These are phyloP conservation scores for Populus hybrid DNA, from an alignment of 441 rosid species.

Conservation along the genomic window DNA sequence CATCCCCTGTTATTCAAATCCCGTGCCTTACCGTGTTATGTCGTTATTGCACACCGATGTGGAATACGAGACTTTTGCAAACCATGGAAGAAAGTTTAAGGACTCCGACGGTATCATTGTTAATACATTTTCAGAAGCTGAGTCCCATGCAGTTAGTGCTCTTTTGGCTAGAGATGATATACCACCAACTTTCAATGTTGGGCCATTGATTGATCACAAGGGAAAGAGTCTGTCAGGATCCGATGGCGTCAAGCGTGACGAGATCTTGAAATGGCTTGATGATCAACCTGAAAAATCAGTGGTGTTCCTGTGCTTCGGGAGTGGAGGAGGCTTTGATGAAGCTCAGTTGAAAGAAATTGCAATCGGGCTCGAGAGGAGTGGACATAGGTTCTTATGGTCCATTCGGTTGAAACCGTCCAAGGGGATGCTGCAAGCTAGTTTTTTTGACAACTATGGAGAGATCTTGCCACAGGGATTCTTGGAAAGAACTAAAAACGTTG, in stretches of 20 bases:
- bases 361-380: not conserved
- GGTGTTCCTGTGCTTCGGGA: not conserved
- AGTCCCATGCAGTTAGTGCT: not conserved
- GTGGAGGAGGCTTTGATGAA: not conserved
- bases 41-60: constrained; percentile 25
- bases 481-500: too few species aligned
- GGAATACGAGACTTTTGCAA: not conserved
- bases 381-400: not conserved
- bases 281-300: not conserved
- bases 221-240: not conserved
- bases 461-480: too few species aligned
- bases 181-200: not conserved
- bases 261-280: constrained; percentile 9
- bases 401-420: not conserved
- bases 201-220: not conserved
- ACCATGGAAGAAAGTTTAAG: constrained; percentile 1
- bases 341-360: not conserved
- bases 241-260: not conserved
- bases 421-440: not conserved
- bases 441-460: too few species aligned
- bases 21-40: constrained; percentile 35
- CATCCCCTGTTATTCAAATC: constrained; percentile 24
- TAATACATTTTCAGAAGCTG: constrained; percentile 13
- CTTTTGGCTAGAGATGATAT: not conserved
- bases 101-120: too few species aligned